phyloP scores from a whole-genome alignment of 257 asterid species.

The Fraxinus pennsylvanica region DNA sequence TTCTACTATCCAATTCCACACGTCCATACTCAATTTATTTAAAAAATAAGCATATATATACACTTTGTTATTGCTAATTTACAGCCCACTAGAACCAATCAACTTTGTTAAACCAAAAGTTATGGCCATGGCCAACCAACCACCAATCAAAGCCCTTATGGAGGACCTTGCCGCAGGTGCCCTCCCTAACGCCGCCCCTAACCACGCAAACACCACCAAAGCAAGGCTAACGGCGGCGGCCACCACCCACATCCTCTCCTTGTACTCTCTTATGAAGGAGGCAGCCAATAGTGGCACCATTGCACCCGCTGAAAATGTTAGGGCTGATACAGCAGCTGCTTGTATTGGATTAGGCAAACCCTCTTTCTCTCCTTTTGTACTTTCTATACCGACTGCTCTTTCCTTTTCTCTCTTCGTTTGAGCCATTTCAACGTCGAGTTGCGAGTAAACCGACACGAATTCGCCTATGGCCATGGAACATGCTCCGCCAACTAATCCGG shows the following conservation, averaged over 20 bases:
- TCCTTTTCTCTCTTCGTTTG: conserved; percentile 51
- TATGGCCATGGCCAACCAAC: conserved; percentile 85
- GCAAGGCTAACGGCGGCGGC: conserved; percentile 62
- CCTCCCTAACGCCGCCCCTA: conserved; percentile 68
- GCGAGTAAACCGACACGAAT: conserved; percentile 74
- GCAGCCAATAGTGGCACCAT: conserved; percentile 85
- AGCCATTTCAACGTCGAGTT: conserved; percentile 69
- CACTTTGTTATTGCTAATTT: not conserved
- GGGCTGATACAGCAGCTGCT: conserved; percentile 81
- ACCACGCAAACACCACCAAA: conserved; percentile 65
- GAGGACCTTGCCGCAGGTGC: conserved; percentile 58
- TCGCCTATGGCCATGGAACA: conserved; percentile 94
- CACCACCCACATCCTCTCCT: conserved; percentile 58
- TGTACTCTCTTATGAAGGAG: conserved; percentile 59
- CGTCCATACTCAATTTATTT: no score
- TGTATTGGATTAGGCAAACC: conserved; percentile 66
- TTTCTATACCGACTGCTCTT: conserved; percentile 23
- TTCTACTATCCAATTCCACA: no score
- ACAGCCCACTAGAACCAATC: conserved; percentile 61
- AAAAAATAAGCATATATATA: no score
- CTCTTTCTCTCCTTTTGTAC: conserved; percentile 29
- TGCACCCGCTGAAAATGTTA: conserved; percentile 68
- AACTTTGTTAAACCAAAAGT: conserved; percentile 77
- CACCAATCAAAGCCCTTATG: conserved; percentile 70
- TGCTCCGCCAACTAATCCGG: conserved; percentile 81